Conservation (phyloP, 257 asterid genomes). For the Rhazya stricta region DNA sequence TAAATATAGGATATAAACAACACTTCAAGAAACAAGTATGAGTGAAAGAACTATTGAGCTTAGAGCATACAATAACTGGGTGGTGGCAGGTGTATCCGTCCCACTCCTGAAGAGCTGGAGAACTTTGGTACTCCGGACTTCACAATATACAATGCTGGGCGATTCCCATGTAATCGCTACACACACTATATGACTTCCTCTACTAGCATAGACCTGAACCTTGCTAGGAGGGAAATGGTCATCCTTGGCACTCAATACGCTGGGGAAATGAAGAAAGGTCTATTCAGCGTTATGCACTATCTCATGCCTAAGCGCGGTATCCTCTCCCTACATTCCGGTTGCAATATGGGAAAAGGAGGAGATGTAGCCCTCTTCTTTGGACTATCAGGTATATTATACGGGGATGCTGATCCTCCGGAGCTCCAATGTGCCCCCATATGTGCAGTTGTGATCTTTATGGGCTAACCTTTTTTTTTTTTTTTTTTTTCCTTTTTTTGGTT, state of each 20-base stretch:
- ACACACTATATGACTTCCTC: conserved; percentile 95
- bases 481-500: not conserved
- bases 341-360: conserved; percentile 84
- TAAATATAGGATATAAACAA: not conserved
- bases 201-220: conserved; percentile 88
- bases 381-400: conserved; percentile 57
- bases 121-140: conserved; percentile 88
- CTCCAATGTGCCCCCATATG: conserved; percentile 17
- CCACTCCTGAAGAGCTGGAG: conserved; percentile 86
- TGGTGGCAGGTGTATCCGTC: conserved; percentile 94
- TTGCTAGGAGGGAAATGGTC: conserved; percentile 86
- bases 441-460: not conserved
- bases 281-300: conserved; percentile 88
- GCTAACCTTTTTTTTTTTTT: conserved; percentile 2
- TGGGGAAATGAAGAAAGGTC: conserved; percentile 96
- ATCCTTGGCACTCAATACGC: conserved; percentile 96
- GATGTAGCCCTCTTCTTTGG: conserved; percentile 96
- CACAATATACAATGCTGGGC: conserved; percentile 95
- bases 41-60: conserved; percentile 23
- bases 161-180: conserved; percentile 89
- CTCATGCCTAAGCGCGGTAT: conserved; percentile 94
- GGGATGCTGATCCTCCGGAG: conserved; percentile 23
- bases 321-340: conserved; percentile 88
- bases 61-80: conserved; percentile 35
- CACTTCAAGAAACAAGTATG: not conserved